Conservation (phyloP, 1,284 basidiomycete genomes). For the Cryptococcus sp. region DNA sequence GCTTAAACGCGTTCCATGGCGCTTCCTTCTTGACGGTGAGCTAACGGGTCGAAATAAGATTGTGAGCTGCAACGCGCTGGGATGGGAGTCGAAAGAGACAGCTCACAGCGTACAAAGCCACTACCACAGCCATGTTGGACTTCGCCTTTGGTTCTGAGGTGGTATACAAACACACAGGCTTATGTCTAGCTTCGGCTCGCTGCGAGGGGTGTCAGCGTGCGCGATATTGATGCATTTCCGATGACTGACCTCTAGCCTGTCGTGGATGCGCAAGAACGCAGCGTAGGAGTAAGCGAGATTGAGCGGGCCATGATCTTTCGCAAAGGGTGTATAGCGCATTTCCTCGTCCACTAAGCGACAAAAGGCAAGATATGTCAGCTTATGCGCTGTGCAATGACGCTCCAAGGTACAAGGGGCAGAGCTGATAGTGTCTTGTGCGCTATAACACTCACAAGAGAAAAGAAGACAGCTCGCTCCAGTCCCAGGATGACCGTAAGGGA, state of each 20-base stretch:
- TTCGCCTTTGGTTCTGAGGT: conserved; percentile 80
- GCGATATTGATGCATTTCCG: too few relatives aligned
- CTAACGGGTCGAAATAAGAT: conserved; percentile 54
- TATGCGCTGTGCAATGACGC: not conserved
- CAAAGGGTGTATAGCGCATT: conserved; percentile 90
- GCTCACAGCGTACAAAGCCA: conserved; percentile 70
- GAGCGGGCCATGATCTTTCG: conserved; percentile 90
- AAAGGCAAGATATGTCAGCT: conserved; percentile 1
- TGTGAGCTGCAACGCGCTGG: conserved; percentile 7
- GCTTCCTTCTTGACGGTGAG: conserved; percentile 88
- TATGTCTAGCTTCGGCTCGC: conserved; percentile 58
- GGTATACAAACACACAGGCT: conserved; percentile 79
- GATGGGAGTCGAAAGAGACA: not conserved
- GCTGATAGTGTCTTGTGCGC: not conserved
- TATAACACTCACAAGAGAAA: conserved; percentile 38
- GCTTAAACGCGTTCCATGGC: conserved; percentile 95
- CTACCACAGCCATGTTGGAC: conserved; percentile 89
- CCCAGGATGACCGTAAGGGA: conserved; percentile 37
- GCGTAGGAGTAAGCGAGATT: conserved; percentile 91
- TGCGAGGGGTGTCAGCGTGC: not conserved
- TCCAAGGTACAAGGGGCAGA: conserved; percentile 1
- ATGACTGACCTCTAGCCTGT: conserved; percentile 72
- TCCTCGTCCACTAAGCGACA: conserved; percentile 64
- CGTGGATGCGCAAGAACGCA: conserved; percentile 89
- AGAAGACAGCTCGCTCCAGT: conserved; percentile 34